Percentiles rank a stretch among this genome's conserved stretches.
Evolutionary conservation across 2,329 filamentous ascomycete species (phyloP).

Genomic region (Juglanconis sp.): DNA sequence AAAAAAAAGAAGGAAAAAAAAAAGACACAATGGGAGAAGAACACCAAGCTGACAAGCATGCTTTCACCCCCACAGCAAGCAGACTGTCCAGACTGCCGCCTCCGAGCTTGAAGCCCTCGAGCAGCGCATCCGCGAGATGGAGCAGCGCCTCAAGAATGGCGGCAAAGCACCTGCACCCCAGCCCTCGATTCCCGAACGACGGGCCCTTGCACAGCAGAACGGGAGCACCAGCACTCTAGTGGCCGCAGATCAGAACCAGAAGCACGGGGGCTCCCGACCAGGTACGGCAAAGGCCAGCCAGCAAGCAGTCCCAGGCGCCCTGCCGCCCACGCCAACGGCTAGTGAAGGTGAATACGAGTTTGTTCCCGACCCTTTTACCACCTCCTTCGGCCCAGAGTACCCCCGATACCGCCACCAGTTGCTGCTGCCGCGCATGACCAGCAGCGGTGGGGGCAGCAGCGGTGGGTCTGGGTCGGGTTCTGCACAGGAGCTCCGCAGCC

Average conservation of each 20-base stretch:
- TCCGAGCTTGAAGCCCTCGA: slow-evolving; percentile 85
- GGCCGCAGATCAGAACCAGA: slow-evolving; percentile 22
- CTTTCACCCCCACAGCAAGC: slow-evolving; percentile 59
- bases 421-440: slow-evolving; percentile 17
- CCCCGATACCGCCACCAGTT: slow-evolving; percentile 19
- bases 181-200: slow-evolving; percentile 28
- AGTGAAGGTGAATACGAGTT: slow-evolving; percentile 60
- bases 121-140: slow-evolving; percentile 77
- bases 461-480: not conserved
- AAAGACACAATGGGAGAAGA: too few species aligned
- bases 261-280: slow-evolving; percentile 47
- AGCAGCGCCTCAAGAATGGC: slow-evolving; percentile 63
- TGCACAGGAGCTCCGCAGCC: slow-evolving; percentile 15
- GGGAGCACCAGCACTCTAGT: slow-evolving; percentile 20
- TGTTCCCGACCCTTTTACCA: slow-evolving; percentile 22
- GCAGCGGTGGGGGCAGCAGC: not conserved
- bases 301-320: slow-evolving; percentile 53
- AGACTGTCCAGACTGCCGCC: slow-evolving; percentile 69
- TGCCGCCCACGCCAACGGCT: slow-evolving; percentile 58
- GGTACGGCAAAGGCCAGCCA: slow-evolving; percentile 49
- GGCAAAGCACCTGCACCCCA: slow-evolving; percentile 20
- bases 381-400: slow-evolving; percentile 19
- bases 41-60: slow-evolving; percentile 10
- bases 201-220: slow-evolving; percentile 25
- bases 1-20: not conserved